These are phyloP conservation scores for Candida nonsorbophila DNA, from an alignment of 805 yeast species.

Conservation along the genomic window DNA sequence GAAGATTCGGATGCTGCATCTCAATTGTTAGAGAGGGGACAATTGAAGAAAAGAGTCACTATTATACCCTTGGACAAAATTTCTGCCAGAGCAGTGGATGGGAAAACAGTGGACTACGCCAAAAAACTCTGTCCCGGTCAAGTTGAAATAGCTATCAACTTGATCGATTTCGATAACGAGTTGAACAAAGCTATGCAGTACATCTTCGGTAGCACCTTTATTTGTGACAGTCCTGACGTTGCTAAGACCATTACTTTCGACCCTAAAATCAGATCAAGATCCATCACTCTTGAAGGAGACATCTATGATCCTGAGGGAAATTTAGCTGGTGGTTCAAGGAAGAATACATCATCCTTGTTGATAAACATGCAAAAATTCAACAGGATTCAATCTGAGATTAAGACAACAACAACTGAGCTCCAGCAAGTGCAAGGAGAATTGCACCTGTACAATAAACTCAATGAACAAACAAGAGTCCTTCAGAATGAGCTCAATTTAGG, in stretches of 20 bases:
- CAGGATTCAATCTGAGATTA: constrained; percentile 31
- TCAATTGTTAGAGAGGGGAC: constrained; percentile 72
- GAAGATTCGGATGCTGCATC: constrained; percentile 85
- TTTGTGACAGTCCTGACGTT: constrained; percentile 82
- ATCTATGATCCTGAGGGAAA: constrained; percentile 95
- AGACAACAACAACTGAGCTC: constrained; percentile 40
- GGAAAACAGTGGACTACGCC: constrained; percentile 55
- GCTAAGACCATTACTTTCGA: constrained; percentile 88
- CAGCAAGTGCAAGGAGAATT: constrained; percentile 35
- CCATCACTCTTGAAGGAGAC: constrained; percentile 91
- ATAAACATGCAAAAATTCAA: constrained; percentile 64
- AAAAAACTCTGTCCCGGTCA: constrained; percentile 73
- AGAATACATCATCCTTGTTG: constrained; percentile 51
- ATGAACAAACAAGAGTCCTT: constrained; percentile 46
- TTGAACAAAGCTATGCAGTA: constrained; percentile 81
- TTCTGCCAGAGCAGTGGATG: constrained; percentile 50
- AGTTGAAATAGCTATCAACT: constrained; percentile 84
- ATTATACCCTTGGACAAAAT: constrained; percentile 90
- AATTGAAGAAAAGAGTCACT: constrained; percentile 75
- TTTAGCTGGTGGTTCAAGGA: constrained; percentile 89
- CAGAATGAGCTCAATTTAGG: constrained; percentile 56
- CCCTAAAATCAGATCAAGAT: constrained; percentile 70
- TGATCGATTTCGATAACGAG: constrained; percentile 69
- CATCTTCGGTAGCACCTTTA: constrained; percentile 84
- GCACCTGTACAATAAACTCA: constrained; percentile 33